Evolutionary conservation across 306 rosid genomes (phyloP), one percentile per base, ranked within the genome.

Genomic region (Elaeagnus macrophylla): DNA sequence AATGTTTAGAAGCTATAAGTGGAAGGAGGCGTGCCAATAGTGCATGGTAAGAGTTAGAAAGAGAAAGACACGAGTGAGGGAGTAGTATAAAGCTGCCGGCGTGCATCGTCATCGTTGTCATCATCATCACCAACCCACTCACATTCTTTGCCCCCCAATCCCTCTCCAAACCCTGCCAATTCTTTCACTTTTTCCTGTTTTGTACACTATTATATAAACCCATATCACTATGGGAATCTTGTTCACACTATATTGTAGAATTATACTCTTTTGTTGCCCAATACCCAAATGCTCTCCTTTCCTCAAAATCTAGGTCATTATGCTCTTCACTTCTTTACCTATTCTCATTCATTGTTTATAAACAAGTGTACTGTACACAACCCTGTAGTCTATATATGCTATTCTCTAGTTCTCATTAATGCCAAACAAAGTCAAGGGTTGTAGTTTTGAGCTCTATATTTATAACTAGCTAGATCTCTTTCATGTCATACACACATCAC

Each of bases 61-160:
- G 68, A 77, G 71, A 68, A 43, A 65, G 57, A 51, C 64, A 53
- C 48, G 53, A 32, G 37, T 19, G 59, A 32, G 37, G 16, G 59
- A 71, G 78, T 69, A 72, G 76, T 25, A 2, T 69, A 85, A 89
- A 89, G 95, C 91, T 83, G 89, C 94, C 94, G 89, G 95, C 97
- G 86, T 86, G 97, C 74, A 67, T 82, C 50, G 73, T 60, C 72
- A 71, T 82, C 66, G 84, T 86, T 79, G 72, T 83, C 72, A 81
- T 80, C 89, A 83, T 89, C 80, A 67, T 54, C 76, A 63, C n/a
- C 62, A 70, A 62, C 80, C 75, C 86, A 81, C 79, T 82, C 73
- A 61, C 66, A 48, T 80, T 78, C 61, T 61, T 67, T 80, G 84
- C 88, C 79, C 74, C 91, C 91, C 70, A 74, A 81, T 76, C 77